Evolutionary conservation across 2,329 filamentous ascomycete species (phyloP).

Genomic region (Colletotrichum plurivorum): DNA sequence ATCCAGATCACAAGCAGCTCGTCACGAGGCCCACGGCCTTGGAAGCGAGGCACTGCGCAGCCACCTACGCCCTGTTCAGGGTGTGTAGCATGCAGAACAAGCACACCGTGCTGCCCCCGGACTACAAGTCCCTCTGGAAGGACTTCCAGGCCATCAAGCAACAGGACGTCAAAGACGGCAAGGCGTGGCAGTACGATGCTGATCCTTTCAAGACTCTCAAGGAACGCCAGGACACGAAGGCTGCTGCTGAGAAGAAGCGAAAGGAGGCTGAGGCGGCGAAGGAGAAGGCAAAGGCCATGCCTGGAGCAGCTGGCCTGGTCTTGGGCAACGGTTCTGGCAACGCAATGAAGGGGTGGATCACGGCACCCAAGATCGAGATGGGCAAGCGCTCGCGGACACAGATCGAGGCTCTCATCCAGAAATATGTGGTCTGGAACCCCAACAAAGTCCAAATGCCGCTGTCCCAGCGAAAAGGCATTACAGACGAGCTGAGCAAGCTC

Average conservation of each 20-base stretch:
- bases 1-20: constrained; percentile 81
- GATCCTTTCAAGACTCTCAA: constrained; percentile 89
- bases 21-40: constrained; percentile 83
- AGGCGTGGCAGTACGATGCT: constrained; percentile 92
- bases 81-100: constrained; percentile 97
- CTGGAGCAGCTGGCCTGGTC: constrained; percentile 69
- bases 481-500: constrained; percentile 81
- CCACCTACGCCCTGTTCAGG: constrained; percentile 90
- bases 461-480: constrained; percentile 69
- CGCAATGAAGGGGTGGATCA: constrained; percentile 82
- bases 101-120: constrained; percentile 92
- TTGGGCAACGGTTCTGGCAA: constrained; percentile 64
- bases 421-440: constrained; percentile 89
- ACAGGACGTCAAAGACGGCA: constrained; percentile 82
- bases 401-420: constrained; percentile 84
- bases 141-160: constrained; percentile 88
- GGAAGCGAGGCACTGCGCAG: constrained; percentile 93
- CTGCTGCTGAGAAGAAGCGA: constrained; percentile 82
- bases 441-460: constrained; percentile 77
- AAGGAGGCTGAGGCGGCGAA: constrained; percentile 77
- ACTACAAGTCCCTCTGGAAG: constrained; percentile 92
- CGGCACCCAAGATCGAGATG: constrained; percentile 93
- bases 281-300: constrained; percentile 77
- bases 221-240: constrained; percentile 84
- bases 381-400: constrained; percentile 83